These are phyloP conservation scores for Alnus glutinosa DNA, from an alignment of 306 rosid genomes.

Conservation along the genomic window DNA sequence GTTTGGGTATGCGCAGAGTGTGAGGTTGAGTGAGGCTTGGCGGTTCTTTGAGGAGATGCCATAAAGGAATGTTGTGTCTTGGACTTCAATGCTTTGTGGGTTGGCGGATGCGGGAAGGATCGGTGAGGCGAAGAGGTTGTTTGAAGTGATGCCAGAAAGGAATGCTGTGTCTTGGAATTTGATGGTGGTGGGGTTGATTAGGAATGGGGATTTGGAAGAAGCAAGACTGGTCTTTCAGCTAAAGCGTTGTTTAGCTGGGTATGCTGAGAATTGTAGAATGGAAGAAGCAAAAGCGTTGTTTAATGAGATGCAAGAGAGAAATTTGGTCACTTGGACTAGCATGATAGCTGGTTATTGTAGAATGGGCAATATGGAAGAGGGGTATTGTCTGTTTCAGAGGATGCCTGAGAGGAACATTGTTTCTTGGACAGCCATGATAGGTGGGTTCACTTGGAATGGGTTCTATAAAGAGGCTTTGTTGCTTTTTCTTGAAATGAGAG, in stretches of 20 bases:
- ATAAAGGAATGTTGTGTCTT: slow-evolving; percentile 68
- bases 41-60: slow-evolving; percentile 54
- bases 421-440: slow-evolving; percentile 87
- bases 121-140: slow-evolving; percentile 52
- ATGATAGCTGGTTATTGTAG: slow-evolving; percentile 76
- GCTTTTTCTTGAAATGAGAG: slow-evolving; percentile 51
- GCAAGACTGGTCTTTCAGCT: slow-evolving; percentile 54
- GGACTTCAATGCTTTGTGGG: slow-evolving; percentile 70
- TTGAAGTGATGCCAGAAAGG: slow-evolving; percentile 70
- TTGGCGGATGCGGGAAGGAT: slow-evolving; percentile 43
- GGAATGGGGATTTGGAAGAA: slow-evolving; percentile 54
- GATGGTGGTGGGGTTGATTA: slow-evolving; percentile 52
- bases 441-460: slow-evolving; percentile 74
- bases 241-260: slow-evolving; percentile 59
- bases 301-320: slow-evolving; percentile 53
- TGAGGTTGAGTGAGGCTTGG: slow-evolving; percentile 51
- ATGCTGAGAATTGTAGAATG: slow-evolving; percentile 49
- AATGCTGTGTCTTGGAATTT: slow-evolving; percentile 74
- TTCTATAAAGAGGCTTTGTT: slow-evolving; percentile 49
- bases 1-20: slow-evolving; percentile 51
- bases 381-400: slow-evolving; percentile 42
- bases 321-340: slow-evolving; percentile 75
- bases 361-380: slow-evolving; percentile 54
- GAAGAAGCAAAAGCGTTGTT: slow-evolving; percentile 62
- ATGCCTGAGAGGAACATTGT: slow-evolving; percentile 72